Base-by-base conservation (phyloP, 345 rosid genomes). In the Odontarrhena argentea region DNA sequence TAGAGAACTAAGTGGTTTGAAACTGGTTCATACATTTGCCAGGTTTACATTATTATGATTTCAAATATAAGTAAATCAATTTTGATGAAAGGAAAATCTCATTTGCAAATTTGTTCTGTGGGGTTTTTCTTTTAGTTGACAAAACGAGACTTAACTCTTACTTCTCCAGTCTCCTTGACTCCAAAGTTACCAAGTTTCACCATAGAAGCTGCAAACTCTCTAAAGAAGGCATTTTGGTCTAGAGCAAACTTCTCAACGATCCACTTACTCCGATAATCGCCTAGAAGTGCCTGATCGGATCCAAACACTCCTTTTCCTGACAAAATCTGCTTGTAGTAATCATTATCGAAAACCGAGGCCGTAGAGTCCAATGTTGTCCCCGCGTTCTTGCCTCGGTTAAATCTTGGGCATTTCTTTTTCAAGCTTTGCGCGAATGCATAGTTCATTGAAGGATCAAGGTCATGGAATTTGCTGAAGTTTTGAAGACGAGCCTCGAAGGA, bases 171-270 rank as follows among this genome's bases (percentile, higher is more conserved):
- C 76, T 84, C 85, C 34, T 70, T 63, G 9, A 84, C 84, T 25
- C 89, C 87, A 30, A 84, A 79, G 76, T 82, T 87, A 63, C 96
- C 92, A 43, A 87, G 84, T 54, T 81, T 87, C 63, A 84, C 83
- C 92, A 87, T 89, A 3, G 96, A 81, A 47, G 75, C 68, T 2
- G 79, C 84, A 62, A 92, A 87, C 76, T 84, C 95, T 60, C 68
- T 76, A 53, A 86, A 86, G 83, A 88, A 89, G 69, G 85, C 73
- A 25, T 46, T 74, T 63, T 89, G 83, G 78, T 86, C 87, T 54
- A 11, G 53, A 14, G 89, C 84, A 74, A 77, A 88, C 14, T 65
- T 67, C 74, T 86, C 81, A 7, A 87, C 95, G 18, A 84, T 77
- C 86, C 89, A 73, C 71, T 62, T 78, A 3, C 89, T 88, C 71